phyloP scores from a whole-genome alignment of 179 eudicot genomes.

The Vitellaria paradoxa region DNA sequence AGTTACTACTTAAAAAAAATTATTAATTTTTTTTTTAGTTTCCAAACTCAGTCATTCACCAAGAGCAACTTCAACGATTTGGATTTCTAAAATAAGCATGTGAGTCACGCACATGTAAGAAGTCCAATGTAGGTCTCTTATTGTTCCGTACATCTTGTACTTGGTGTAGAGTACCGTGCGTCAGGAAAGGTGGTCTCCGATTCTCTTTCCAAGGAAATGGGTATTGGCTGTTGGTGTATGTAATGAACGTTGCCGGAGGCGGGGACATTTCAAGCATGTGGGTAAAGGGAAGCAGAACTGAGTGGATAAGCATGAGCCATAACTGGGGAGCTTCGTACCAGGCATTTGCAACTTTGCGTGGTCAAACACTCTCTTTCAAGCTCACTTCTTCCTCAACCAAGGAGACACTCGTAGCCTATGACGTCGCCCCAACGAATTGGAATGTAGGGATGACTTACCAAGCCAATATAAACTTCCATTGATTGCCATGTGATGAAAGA shows the following conservation, averaged over 20 bases:
- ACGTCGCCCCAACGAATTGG: slow-evolving; percentile 71
- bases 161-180: slow-evolving; percentile 45
- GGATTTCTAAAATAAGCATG: no score
- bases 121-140: no score
- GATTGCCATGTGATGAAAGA: background rate
- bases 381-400: slow-evolving; percentile 51
- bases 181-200: slow-evolving; percentile 54
- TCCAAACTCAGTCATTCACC: no score
- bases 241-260: slow-evolving; percentile 82
- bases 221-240: slow-evolving; percentile 71
- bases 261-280: slow-evolving; percentile 70
- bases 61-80: no score
- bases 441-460: slow-evolving; percentile 47
- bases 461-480: slow-evolving; percentile 46
- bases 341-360: slow-evolving; percentile 64
- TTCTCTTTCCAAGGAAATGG: slow-evolving; percentile 68
- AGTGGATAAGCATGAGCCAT: slow-evolving; percentile 82
- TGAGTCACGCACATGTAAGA: no score
- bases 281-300: slow-evolving; percentile 68
- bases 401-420: slow-evolving; percentile 47
- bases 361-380: slow-evolving; percentile 71
- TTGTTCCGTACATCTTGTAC: no score
- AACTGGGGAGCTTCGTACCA: slow-evolving; percentile 95
- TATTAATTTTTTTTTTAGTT: no score
- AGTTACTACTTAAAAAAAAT: no score